Evolutionary conservation across 2,329 filamentous ascomycete genomes (phyloP).

Genomic region (Colletotrichum tofieldiae): DNA sequence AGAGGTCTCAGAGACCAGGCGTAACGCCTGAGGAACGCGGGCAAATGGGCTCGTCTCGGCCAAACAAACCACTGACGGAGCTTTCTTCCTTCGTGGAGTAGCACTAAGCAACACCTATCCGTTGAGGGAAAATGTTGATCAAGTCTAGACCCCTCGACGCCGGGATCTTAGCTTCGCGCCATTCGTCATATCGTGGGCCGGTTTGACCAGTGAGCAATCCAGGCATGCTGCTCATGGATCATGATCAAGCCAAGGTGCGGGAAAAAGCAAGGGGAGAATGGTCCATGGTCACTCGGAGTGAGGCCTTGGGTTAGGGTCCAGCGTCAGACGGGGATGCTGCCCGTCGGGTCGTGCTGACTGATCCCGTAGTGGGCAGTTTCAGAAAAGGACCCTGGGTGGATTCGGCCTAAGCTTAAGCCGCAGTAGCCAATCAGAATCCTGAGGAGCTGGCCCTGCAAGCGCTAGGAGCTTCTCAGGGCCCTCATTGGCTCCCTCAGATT

Average conservation of each 20-base stretch:
- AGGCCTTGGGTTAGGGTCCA: constrained; percentile 8
- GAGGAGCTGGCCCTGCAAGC: constrained; percentile 49
- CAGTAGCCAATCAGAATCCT: constrained; percentile 53
- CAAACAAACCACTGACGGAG: constrained; percentile 39
- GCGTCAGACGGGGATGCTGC: constrained; percentile 14
- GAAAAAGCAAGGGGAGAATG: constrained; percentile 6
- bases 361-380: constrained; percentile 44
- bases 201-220: constrained; percentile 30
- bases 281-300: constrained; percentile 9
- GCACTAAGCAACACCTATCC: constrained; percentile 26
- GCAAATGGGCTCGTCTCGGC: constrained; percentile 29
- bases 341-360: constrained; percentile 37
- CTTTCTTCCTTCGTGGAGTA: constrained; percentile 28
- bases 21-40: constrained; percentile 41
- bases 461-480: constrained; percentile 45
- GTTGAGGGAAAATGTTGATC: constrained; percentile 24
- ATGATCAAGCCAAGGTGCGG: constrained; percentile 10
- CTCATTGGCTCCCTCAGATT: constrained; percentile 49
- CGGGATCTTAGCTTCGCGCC: constrained; percentile 6
- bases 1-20: constrained; percentile 25
- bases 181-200: constrained; percentile 32
- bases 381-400: constrained; percentile 50
- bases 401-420: constrained; percentile 52
- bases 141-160: constrained; percentile 26
- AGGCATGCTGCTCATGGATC: constrained; percentile 19